These are phyloP conservation scores for Castanea mollissima DNA, from an alignment of 306 rosid genomes.

Conservation along the genomic window DNA sequence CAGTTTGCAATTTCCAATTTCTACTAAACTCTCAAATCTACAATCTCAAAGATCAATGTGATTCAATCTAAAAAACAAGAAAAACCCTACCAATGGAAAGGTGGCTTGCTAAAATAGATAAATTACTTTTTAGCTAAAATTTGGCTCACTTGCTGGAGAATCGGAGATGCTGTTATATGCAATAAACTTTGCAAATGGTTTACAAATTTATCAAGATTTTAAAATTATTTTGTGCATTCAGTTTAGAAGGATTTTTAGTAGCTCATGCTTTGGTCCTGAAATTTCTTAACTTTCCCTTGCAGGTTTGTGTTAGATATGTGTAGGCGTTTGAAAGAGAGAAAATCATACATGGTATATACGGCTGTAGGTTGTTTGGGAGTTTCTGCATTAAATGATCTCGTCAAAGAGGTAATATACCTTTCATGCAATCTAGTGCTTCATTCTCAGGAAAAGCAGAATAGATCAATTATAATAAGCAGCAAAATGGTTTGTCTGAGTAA, in stretches of 20 bases:
- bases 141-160: too few relatives aligned
- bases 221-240: neutral
- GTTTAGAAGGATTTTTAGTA: neutral
- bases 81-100: too few relatives aligned
- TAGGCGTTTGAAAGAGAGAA: slow-evolving; percentile 68
- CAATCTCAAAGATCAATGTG: too few relatives aligned
- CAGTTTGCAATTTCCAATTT: too few relatives aligned
- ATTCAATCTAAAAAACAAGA: too few relatives aligned
- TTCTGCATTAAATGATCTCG: slow-evolving; percentile 62
- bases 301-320: slow-evolving; percentile 82
- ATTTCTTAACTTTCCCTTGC: slow-evolving; percentile 27
- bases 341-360: slow-evolving; percentile 81
- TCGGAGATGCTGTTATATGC: neutral
- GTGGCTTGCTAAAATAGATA: too few relatives aligned
- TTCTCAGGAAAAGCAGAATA: neutral
- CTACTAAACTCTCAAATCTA: too few relatives aligned
- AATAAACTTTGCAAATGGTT: neutral
- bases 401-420: slow-evolving; percentile 69
- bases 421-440: neutral
- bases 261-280: slow-evolving; percentile 10
- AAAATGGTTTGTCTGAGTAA: neutral
- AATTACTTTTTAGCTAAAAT: too few relatives aligned
- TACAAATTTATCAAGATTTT: neutral
- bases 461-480: neutral
- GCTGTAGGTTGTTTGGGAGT: slow-evolving; percentile 90